Percentiles rank a stretch among this genome's conserved stretches.
Evolutionary conservation across 2,329 filamentous ascomycete species (phyloP).

Genomic region (Cladosporium austrohemisphaericum): DNA sequence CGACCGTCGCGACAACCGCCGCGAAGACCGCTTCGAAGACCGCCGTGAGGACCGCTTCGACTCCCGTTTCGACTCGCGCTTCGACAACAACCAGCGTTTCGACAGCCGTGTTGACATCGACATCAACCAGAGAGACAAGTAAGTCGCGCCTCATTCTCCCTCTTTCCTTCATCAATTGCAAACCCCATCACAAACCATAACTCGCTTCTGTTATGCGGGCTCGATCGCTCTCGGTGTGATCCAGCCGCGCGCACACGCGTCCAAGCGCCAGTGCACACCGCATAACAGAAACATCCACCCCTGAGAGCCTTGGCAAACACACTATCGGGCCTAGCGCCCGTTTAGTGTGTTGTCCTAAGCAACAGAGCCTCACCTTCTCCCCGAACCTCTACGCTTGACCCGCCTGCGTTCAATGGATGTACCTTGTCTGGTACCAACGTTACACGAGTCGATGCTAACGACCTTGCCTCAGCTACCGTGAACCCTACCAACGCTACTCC

Average conservation of each 20-base stretch:
- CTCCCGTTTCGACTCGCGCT: constrained; percentile 25
- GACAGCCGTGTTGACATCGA: constrained; percentile 43
- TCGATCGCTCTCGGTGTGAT: neutral
- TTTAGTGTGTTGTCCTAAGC: constrained; percentile 32
- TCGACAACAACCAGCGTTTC: constrained; percentile 27
- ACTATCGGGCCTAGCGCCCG: constrained; percentile 27
- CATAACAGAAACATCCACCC: constrained; percentile 19
- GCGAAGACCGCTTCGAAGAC: constrained; percentile 18
- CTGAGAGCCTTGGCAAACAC: constrained; percentile 31
- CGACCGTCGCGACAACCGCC: constrained; percentile 28
- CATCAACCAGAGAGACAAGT: constrained; percentile 53
- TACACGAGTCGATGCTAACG: constrained; percentile 23
- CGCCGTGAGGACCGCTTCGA: constrained; percentile 9
- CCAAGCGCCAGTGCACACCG: constrained; percentile 17
- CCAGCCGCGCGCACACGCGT: constrained; percentile 7
- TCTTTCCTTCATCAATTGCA: constrained; percentile 21
- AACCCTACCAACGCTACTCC: constrained; percentile 55
- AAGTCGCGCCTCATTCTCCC: constrained; percentile 31
- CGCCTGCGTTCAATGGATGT: constrained; percentile 21
- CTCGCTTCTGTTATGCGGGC: neutral
- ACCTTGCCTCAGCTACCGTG: constrained; percentile 49
- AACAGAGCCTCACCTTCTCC: constrained; percentile 26
- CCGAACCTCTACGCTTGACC: constrained; percentile 17
- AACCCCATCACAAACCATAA: constrained; percentile 9
- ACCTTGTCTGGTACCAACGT: constrained; percentile 15